Evolutionary conservation across 495 filamentous ascomycete species (phyloP), one percentile per base, ranked within the genome.

Genomic region (Hypoxylon fragiforme): DNA sequence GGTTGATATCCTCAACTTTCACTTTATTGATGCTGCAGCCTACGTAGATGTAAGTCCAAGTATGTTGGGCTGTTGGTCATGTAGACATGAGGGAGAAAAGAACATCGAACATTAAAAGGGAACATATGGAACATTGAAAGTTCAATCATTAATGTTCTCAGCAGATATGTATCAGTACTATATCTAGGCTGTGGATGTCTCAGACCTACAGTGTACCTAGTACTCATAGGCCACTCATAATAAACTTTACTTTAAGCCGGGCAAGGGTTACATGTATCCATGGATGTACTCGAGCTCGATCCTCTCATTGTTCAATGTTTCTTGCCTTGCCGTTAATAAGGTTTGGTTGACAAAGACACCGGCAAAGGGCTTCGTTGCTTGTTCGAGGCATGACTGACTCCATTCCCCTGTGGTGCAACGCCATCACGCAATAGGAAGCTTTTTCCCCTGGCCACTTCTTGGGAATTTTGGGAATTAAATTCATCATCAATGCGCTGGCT

Each of bases 401-500:
- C 40, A 15, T 47, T 46, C 32, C 34, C 13, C 26, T 9, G 46
- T 56, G 48, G 50, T 28, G 46, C 57, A 47, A 48, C 13, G 31
- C 35, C 36, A 46, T 48, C 57, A 56, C 57, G 57, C 51, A 61
- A 53, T 57, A 38, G 41, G 58, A 22, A 18, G 47, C 42, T 41
- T 44, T 39, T 42, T 35, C 47, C 45, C 52, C 58, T 56, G 43
- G 18, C 38, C 11, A n/a, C n/a, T n/a, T n/a, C n/a, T n/a, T 34
- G 37, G 4, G 4, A 28, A 9, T 28, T 28, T 28, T 28, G 24
- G 24, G 24, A 9, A 28, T 28, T 28, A 9, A 9, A 28, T 28
- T 28, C 4, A 28, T 28, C 9, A 4, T 4, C 9, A 9, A 28
- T 28, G 24, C 9, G 24, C 4, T 28, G 24, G 24, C 24, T 28